Percentiles rank a stretch among this genome's conserved stretches.
Evolutionary conservation across 2,329 filamentous ascomycete genomes (phyloP).

Genomic region (Neocatenulostroma microsporum): DNA sequence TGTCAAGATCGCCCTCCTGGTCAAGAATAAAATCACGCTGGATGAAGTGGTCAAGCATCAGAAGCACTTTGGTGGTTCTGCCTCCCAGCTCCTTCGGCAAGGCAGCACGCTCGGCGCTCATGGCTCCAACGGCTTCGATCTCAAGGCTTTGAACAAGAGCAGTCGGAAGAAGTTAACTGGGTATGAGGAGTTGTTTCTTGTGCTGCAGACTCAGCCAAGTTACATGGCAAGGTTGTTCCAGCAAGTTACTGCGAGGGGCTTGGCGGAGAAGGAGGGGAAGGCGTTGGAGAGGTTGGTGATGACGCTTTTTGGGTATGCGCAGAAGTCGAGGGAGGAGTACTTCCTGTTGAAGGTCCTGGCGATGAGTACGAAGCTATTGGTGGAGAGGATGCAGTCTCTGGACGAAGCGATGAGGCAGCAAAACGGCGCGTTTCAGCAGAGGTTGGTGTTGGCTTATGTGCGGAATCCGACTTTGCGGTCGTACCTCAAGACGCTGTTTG

Average conservation of each 20-base stretch:
- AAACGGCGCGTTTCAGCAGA: constrained; percentile 88
- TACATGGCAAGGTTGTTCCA: constrained; percentile 87
- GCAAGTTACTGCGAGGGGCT: constrained; percentile 71
- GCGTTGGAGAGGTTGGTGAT: constrained; percentile 89
- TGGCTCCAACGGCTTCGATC: constrained; percentile 74
- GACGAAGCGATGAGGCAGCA: constrained; percentile 68
- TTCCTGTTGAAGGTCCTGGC: constrained; percentile 85
- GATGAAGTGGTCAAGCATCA: constrained; percentile 97
- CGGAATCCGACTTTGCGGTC: constrained; percentile 88
- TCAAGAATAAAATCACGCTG: constrained; percentile 99
- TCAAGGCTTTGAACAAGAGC: constrained; percentile 95
- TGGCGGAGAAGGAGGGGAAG: constrained; percentile 85
- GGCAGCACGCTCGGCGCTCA: constrained; percentile 38
- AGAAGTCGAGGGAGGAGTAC: constrained; percentile 95
- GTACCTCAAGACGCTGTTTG: constrained; percentile 78
- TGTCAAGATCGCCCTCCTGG: constrained; percentile 95
- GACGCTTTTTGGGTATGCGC: constrained; percentile 93
- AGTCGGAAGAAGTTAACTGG: constrained; percentile 91
- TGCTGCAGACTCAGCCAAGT: constrained; percentile 90
- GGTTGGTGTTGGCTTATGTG: constrained; percentile 77
- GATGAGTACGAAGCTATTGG: constrained; percentile 75
- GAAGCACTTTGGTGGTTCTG: constrained; percentile 75
- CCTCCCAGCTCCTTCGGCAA: constrained; percentile 25
- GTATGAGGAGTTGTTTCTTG: constrained; percentile 97
- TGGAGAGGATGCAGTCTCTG: constrained; percentile 62